phyloP scores from a whole-genome alignment of 345 rosid genomes.

The Linum tenue region DNA sequence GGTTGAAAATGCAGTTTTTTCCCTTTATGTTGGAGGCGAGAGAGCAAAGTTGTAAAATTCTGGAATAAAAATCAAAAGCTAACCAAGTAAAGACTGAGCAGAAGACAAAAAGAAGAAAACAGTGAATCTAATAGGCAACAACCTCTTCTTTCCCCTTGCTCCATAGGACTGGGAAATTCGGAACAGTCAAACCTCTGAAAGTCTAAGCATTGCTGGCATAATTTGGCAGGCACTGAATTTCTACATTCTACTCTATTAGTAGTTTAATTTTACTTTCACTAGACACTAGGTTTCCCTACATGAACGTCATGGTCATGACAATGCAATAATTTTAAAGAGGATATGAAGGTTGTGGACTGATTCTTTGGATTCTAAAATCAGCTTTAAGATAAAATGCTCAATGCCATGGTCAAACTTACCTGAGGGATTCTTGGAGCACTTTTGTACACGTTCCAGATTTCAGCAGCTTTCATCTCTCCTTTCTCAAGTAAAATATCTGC shows the following conservation, averaged over 20 bases:
- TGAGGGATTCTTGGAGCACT: slow-evolving; percentile 65
- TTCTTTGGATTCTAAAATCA: not conserved
- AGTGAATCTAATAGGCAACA: no score
- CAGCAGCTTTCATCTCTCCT: slow-evolving; percentile 65
- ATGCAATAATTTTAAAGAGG: not conserved
- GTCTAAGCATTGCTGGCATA: not conserved
- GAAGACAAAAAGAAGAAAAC: no score
- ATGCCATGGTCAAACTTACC: slow-evolving; percentile 27
- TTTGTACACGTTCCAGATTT: slow-evolving; percentile 76
- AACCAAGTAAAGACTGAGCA: no score
- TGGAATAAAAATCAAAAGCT: no score
- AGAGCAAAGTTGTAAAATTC: no score
- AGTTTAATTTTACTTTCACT: no score
- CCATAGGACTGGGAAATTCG: not conserved
- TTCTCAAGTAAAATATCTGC: slow-evolving; percentile 76
- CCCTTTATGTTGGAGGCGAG: no score
- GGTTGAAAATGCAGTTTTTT: no score
- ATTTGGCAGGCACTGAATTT: not conserved
- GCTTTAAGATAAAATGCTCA: not conserved
- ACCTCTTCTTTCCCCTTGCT: no score
- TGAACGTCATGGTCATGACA: not conserved
- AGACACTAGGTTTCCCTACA: no score
- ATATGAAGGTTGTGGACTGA: not conserved
- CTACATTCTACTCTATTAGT: not conserved
- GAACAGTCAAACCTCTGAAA: not conserved